Evolutionary conservation across 331 rosid genomes (phyloP), one percentile per base, ranked within the genome.

Genomic region (Rhamnella rubrinervis): DNA sequence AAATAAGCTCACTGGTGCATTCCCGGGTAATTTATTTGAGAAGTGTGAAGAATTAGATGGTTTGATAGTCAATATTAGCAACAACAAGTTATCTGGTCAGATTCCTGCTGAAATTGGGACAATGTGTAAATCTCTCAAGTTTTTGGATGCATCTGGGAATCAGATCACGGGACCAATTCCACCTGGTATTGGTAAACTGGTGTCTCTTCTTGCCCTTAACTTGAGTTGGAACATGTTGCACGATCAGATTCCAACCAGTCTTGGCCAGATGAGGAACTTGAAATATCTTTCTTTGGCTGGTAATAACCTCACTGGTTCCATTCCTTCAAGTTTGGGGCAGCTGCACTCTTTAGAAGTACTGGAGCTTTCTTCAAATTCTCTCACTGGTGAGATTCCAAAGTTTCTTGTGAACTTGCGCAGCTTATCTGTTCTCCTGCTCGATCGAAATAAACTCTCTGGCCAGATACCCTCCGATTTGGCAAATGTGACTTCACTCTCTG

Each of bases 401-500:
- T 88, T 68, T 59, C 71, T 92, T 77, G 90, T 68, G 16, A 77
- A 82, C 79, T 68, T 92, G 86, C 75, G 69, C 75, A 84, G 79
- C 75, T 77, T 92, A 70, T 80, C 81, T 6, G 80, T 71, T 78
- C 88, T 92, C 57, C 84, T 90, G 59, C 97, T 92, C 41, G 84
- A 85, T 63, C 86, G 82, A 71, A 92, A 89, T 77, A 83, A 82
- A 37, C 91, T 89, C 69, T 87, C 91, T 55, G 98, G 98, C 39
- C 88, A 80, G 73, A 85, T 92, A 70, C 98, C 98, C 52, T 62
- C 84, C 25, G 96, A 87, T 66, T 82, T 92, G 85, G 98, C 88
- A 19, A 81, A 87, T 80, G 67, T 86, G 67, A 63, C 84, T 20
- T 77, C 86, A 0, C 96, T 92, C 71, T 81, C 85, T 4, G 72